phyloP scores from a whole-genome alignment of 129 eudicot genomes.

The Lactuca sativa region DNA sequence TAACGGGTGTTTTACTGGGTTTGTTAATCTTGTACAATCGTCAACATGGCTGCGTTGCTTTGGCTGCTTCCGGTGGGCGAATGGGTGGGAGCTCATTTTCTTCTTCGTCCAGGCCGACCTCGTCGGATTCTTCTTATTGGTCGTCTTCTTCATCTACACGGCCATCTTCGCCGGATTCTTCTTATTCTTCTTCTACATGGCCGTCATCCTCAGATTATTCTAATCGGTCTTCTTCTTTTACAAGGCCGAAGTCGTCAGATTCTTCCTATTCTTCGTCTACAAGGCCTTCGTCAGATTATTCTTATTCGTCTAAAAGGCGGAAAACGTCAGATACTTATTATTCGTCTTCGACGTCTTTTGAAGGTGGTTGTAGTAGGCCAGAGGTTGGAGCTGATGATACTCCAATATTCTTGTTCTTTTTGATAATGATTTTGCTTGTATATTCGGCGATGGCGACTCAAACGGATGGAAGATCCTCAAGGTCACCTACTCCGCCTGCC shows the following conservation, averaged over 20 bases:
- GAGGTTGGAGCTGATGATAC: conserved; percentile 47
- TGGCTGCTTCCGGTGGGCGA: conserved; percentile 79
- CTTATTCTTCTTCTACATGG: conserved; percentile 34
- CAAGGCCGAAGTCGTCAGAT: conserved; percentile 37
- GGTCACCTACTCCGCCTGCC: conserved; percentile 45
- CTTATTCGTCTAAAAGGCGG: conserved; percentile 19
- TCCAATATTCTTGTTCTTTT: too few relatives aligned
- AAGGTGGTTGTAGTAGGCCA: conserved; percentile 50
- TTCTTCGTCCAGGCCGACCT: conserved; percentile 32
- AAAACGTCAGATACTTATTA: conserved; percentile 25
- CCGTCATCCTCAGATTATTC: conserved; percentile 20
- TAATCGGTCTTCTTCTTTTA: neutral
- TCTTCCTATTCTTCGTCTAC: conserved; percentile 36
- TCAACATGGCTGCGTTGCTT: conserved; percentile 23
- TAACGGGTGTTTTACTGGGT: conserved; percentile 50
- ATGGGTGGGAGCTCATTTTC: conserved; percentile 58
- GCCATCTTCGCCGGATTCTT: conserved; percentile 25
- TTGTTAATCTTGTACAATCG: conserved; percentile 48
- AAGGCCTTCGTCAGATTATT: conserved; percentile 24
- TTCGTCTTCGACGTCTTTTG: conserved; percentile 59
- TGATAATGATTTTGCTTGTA: conserved; percentile 29
- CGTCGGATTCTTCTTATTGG: conserved; percentile 34
- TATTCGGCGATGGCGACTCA: too few relatives aligned
- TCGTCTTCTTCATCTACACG: conserved; percentile 3
- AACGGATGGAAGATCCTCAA: too few relatives aligned